phyloP scores from a whole-genome alignment of 306 rosid genomes.

The Cicer pinnatifidum region DNA sequence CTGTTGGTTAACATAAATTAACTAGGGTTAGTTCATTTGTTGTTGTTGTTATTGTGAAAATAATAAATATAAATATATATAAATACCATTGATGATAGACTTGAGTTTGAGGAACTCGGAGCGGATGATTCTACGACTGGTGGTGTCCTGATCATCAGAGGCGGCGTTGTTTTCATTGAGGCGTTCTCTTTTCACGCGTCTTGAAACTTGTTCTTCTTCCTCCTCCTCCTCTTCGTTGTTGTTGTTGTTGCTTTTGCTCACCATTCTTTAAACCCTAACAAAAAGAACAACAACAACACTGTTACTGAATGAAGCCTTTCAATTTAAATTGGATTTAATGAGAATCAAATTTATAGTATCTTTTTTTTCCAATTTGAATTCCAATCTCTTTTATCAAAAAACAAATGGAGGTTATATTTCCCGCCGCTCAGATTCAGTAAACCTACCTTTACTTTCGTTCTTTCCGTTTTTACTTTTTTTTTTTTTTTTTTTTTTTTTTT shows the following conservation, averaged over 20 bases:
- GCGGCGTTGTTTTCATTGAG: not conserved
- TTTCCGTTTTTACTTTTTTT: no score
- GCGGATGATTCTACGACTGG: slow-evolving; percentile 68
- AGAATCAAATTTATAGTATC: not conserved
- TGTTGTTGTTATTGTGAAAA: no score
- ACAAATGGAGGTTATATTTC: not conserved
- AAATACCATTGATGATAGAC: slow-evolving; percentile 62
- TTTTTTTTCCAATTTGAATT: not conserved
- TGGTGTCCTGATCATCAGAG: slow-evolving; percentile 42
- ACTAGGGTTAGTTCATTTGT: not conserved
- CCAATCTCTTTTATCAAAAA: not conserved
- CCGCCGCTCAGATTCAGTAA: not conserved
- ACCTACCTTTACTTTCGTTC: not conserved
- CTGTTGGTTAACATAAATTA: slow-evolving; percentile 43
- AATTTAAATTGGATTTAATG: not conserved
- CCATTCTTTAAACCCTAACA: slow-evolving; percentile 41
- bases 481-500: no score
- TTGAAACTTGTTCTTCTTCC: slow-evolving; percentile 15
- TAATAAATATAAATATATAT: no score
- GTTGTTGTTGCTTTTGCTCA: not conserved
- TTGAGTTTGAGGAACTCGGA: slow-evolving; percentile 61
- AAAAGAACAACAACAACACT: not conserved
- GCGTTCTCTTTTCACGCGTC: slow-evolving; percentile 57
- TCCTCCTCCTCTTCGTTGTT: not conserved
- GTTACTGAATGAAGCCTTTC: not conserved